These are phyloP conservation scores for Cladophialophora exuberans DNA, from an alignment of 2,329 filamentous ascomycete species.

Conservation along the genomic window DNA sequence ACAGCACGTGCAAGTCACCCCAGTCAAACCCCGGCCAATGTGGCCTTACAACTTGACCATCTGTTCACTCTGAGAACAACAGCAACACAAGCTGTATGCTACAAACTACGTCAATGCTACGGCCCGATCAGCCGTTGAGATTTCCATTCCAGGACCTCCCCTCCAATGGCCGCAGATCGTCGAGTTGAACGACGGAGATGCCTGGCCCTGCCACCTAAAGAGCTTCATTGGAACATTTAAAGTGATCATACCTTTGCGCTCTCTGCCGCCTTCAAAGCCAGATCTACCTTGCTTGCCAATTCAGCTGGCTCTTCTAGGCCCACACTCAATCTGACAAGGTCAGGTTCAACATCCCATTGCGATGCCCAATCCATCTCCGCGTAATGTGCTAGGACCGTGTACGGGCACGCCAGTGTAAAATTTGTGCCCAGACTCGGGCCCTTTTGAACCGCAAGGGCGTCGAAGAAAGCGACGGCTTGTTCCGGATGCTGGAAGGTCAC, in stretches of 20 bases:
- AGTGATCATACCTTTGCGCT: conserved; percentile 6
- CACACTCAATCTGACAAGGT: conserved; percentile 84
- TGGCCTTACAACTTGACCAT: no score
- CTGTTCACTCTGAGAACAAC: no score
- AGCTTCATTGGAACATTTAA: not conserved
- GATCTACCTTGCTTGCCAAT: conserved; percentile 65
- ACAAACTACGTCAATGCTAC: no score
- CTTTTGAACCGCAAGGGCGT: conserved; percentile 84
- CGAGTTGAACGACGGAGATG: conserved; percentile 26
- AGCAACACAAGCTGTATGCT: no score
- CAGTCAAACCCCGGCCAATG: no score
- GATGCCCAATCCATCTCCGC: conserved; percentile 82
- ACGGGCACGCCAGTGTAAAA: conserved; percentile 89
- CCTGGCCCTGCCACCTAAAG: not conserved
- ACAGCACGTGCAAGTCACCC: no score
- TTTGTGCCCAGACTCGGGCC: conserved; percentile 95
- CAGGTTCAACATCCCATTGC: conserved; percentile 79
- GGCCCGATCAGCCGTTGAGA: no score
- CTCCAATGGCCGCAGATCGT: not conserved
- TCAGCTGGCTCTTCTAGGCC: conserved; percentile 78
- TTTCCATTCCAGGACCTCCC: no score
- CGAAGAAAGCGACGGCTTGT: conserved; percentile 81
- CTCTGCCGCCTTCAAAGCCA: conserved; percentile 65
- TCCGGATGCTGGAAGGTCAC: conserved; percentile 73
- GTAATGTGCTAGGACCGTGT: conserved; percentile 90